Percentiles rank a stretch among this genome's conserved stretches.
These are phyloP conservation scores for Pseudonectria buxi DNA, from an alignment of 2,329 filamentous ascomycete species.

Conservation along the genomic window DNA sequence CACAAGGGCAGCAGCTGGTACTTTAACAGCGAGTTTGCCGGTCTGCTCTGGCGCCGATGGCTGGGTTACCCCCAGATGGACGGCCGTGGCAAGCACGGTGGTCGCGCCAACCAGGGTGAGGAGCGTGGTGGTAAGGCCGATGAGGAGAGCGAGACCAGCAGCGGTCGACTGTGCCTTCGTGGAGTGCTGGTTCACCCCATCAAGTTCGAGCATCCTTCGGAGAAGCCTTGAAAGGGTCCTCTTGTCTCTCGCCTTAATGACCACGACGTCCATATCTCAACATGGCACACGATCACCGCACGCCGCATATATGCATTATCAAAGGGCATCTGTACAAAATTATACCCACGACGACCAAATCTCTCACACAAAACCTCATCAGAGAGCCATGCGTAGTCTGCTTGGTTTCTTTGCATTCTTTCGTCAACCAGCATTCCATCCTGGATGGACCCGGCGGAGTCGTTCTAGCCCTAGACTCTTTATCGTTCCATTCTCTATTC, in stretches of 20 bases:
- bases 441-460: slow-evolving; percentile 13
- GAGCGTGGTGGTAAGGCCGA: slow-evolving; percentile 46
- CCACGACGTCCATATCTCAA: slow-evolving; percentile 11
- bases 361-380: slow-evolving; percentile 17
- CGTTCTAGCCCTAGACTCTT: slow-evolving; percentile 23
- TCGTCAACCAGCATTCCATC: slow-evolving; percentile 16
- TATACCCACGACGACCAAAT: slow-evolving; percentile 23
- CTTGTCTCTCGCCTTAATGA: slow-evolving; percentile 19
- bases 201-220: slow-evolving; percentile 56
- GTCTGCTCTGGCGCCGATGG: slow-evolving; percentile 75
- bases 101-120: slow-evolving; percentile 37
- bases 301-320: slow-evolving; percentile 23
- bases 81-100: slow-evolving; percentile 44
- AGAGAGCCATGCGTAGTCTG: slow-evolving; percentile 15
- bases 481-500: slow-evolving; percentile 21
- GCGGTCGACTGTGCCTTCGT: slow-evolving; percentile 69
- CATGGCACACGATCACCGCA: slow-evolving; percentile 21
- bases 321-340: slow-evolving; percentile 24
- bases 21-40: slow-evolving; percentile 71
- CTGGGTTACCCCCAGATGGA: slow-evolving; percentile 53
- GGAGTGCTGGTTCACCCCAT: slow-evolving; percentile 78
- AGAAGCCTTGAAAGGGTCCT: slow-evolving; percentile 22
- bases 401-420: slow-evolving; percentile 18
- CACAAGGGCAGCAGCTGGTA: slow-evolving; percentile 81
- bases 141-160: slow-evolving; percentile 37